Evolutionary conservation across 2,329 filamentous ascomycete species (phyloP).

Genomic region (Albifimbria verrucaria): DNA sequence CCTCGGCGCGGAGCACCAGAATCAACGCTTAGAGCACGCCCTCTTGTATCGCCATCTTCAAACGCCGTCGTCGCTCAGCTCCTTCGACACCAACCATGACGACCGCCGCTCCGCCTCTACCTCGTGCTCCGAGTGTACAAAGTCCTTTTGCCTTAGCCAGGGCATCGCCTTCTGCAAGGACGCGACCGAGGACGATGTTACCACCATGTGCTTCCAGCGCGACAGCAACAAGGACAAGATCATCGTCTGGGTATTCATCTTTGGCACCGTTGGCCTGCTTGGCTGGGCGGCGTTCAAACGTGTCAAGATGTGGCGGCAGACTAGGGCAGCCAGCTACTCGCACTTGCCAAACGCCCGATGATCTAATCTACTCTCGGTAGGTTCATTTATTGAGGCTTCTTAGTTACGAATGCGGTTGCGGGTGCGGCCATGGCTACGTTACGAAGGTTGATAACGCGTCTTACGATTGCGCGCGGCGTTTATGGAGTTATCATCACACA

Average conservation of each 20-base stretch:
- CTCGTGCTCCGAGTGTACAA: slow-evolving; percentile 60
- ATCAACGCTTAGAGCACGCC: slow-evolving; percentile 20
- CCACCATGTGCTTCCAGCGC: slow-evolving; percentile 63
- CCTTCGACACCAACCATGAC: slow-evolving; percentile 9
- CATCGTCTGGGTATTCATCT: slow-evolving; percentile 63
- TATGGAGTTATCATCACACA: too few species aligned
- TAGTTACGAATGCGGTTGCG: too few species aligned
- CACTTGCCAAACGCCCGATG: too few species aligned
- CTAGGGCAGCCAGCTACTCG: slow-evolving; percentile 22
- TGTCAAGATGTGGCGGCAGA: slow-evolving; percentile 38
- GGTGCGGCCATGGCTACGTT: too few species aligned
- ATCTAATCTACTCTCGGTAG: too few species aligned
- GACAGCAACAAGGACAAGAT: slow-evolving; percentile 65
- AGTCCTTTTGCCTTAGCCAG: slow-evolving; percentile 59
- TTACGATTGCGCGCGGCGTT: too few species aligned
- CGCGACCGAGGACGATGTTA: slow-evolving; percentile 58
- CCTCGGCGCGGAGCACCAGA: slow-evolving; percentile 44
- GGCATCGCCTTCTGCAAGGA: slow-evolving; percentile 61
- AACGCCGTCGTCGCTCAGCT: slow-evolving; percentile 12
- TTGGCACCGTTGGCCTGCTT: slow-evolving; percentile 55
- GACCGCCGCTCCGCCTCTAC: slow-evolving; percentile 29
- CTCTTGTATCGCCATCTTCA: slow-evolving; percentile 18
- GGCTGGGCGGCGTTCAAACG: slow-evolving; percentile 57
- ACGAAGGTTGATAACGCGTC: too few species aligned
- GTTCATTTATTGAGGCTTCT: too few species aligned